These are phyloP conservation scores for Musa schizocarpa DNA, from an alignment of 176 grass and related monocot genomes.

Conservation along the genomic window DNA sequence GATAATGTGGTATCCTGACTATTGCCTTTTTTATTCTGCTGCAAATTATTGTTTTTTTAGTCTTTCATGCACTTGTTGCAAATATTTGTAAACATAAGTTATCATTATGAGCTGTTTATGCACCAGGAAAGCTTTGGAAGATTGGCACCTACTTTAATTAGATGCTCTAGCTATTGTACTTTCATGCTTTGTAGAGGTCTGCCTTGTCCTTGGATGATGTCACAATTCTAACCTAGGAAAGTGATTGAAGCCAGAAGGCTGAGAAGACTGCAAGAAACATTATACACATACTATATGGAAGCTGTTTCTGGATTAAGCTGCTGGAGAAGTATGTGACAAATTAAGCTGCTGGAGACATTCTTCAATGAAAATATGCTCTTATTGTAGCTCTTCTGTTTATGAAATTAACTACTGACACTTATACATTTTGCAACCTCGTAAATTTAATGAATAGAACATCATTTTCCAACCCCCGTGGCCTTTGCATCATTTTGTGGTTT, in stretches of 20 bases:
- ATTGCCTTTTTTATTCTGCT: conserved; percentile 20
- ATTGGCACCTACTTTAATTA: not conserved
- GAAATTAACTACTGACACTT: too few relatives aligned
- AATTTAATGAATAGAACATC: too few relatives aligned
- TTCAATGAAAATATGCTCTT: too few relatives aligned
- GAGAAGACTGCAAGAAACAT: not conserved
- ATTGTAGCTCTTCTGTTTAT: too few relatives aligned
- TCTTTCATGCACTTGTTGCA: conserved; percentile 4
- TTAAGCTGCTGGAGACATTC: too few relatives aligned
- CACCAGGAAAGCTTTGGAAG: not conserved
- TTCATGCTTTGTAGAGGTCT: not conserved
- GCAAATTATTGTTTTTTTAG: conserved; percentile 1
- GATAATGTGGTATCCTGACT: conserved; percentile 56
- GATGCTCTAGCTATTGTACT: not conserved
- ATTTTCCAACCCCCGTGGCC: too few relatives aligned
- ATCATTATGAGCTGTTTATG: not conserved
- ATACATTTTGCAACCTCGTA: too few relatives aligned
- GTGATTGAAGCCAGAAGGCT: not conserved
- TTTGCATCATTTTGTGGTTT: too few relatives aligned
- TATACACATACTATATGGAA: not conserved
- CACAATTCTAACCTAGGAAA: not conserved
- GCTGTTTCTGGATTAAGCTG: not conserved
- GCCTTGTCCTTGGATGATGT: not conserved
- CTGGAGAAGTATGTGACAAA: not conserved
- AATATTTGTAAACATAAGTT: conserved; percentile 1